Conservation (phyloP, 2,329 filamentous ascomycete genomes). For the Pyrenophora graminea region DNA sequence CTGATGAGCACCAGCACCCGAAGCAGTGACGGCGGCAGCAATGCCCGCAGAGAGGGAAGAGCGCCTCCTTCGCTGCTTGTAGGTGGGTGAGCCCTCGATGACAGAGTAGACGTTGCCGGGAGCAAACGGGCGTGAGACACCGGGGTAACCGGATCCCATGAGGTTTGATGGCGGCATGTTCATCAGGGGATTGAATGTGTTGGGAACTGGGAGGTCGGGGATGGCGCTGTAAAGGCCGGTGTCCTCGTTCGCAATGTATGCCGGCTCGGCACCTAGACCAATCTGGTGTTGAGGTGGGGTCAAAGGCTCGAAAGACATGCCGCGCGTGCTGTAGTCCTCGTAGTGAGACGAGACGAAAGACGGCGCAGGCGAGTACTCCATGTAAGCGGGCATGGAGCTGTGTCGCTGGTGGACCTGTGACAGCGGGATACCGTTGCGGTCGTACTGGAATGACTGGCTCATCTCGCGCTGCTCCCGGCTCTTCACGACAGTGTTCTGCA, state of each 20-base stretch:
- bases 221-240: slow-evolving; percentile 95
- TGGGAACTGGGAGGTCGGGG: slow-evolving; percentile 79
- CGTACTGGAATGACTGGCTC: slow-evolving; percentile 75
- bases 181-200: slow-evolving; percentile 84
- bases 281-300: slow-evolving; percentile 92
- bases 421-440: slow-evolving; percentile 86
- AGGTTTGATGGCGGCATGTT: slow-evolving; percentile 86
- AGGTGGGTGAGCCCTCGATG: slow-evolving; percentile 96
- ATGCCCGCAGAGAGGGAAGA: slow-evolving; percentile 88
- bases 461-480: slow-evolving; percentile 83
- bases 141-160: slow-evolving; percentile 76
- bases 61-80: slow-evolving; percentile 93
- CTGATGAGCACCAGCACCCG: slow-evolving; percentile 56
- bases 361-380: slow-evolving; percentile 96
- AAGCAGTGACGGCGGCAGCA: slow-evolving; percentile 69
- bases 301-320: slow-evolving; percentile 93
- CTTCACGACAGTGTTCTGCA: slow-evolving; percentile 77
- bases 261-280: slow-evolving; percentile 80
- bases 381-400: slow-evolving; percentile 97
- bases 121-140: slow-evolving; percentile 68
- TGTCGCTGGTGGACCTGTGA: slow-evolving; percentile 86
- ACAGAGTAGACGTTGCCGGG: slow-evolving; percentile 88
- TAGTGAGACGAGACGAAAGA: slow-evolving; percentile 99
- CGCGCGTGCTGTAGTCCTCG: slow-evolving; percentile 96
- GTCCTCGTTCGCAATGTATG: slow-evolving; percentile 98